Evolutionary conservation across 345 rosid genomes (phyloP).

Genomic region (Citrus trifoliata): DNA sequence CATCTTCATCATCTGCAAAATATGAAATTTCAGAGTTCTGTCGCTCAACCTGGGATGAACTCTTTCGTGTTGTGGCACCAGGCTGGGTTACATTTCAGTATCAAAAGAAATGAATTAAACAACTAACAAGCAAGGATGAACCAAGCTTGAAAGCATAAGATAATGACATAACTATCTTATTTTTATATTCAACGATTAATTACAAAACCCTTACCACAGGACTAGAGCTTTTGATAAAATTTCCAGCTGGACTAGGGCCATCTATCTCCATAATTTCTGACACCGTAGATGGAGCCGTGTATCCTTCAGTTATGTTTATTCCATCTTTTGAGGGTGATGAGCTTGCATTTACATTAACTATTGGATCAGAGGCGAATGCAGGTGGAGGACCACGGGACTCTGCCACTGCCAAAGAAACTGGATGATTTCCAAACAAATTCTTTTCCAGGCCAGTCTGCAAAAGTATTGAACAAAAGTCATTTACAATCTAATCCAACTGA

Average conservation of each 20-base stretch:
- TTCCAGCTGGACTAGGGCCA: constrained; percentile 66
- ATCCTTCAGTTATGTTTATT: constrained; percentile 36
- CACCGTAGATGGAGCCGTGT: constrained; percentile 43
- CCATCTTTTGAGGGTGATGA: constrained; percentile 52
- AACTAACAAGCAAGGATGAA: constrained; percentile 2
- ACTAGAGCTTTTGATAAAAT: constrained; percentile 63
- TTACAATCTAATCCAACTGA: constrained; percentile 1
- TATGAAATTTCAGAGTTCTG: constrained; percentile 76
- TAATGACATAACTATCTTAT: neutral
- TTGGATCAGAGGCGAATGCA: constrained; percentile 71
- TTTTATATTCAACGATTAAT: constrained; percentile 8
- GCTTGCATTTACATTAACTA: constrained; percentile 30
- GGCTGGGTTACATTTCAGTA: constrained; percentile 47
- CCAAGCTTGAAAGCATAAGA: neutral
- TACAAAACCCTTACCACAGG: constrained; percentile 65
- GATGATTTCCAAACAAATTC: constrained; percentile 84
- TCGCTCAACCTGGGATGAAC: constrained; percentile 60
- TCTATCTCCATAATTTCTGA: constrained; percentile 91
- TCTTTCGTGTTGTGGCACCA: constrained; percentile 83
- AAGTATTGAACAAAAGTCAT: constrained; percentile 4
- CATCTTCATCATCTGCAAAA: constrained; percentile 97
- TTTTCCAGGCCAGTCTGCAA: constrained; percentile 85
- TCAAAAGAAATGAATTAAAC: constrained; percentile 7
- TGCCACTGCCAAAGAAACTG: constrained; percentile 52
- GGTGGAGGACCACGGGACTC: constrained; percentile 69